Conservation (phyloP, 306 rosid species). For the Lathyrus tuberosus region DNA sequence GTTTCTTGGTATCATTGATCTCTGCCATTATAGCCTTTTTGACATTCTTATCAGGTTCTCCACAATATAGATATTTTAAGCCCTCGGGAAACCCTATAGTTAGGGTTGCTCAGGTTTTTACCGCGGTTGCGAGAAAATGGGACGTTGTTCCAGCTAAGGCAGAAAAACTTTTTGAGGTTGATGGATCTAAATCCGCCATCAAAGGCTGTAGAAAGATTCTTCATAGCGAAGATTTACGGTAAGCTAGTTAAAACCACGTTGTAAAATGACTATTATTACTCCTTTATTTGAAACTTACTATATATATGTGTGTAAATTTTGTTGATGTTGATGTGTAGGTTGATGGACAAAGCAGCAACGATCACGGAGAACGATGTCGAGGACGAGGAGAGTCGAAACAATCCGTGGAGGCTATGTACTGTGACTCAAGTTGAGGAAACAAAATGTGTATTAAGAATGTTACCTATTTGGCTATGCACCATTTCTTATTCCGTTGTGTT, state of each 20-base stretch:
- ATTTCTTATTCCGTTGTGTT: slow-evolving; percentile 64
- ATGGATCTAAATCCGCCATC: slow-evolving; percentile 57
- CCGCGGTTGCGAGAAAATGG: slow-evolving; percentile 49
- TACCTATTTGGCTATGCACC: slow-evolving; percentile 71
- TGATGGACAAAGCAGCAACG: slow-evolving; percentile 72
- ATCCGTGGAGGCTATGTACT: slow-evolving; percentile 68
- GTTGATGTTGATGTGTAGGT: slow-evolving; percentile 38
- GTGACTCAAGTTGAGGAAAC: slow-evolving; percentile 74
- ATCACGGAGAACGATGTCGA: slow-evolving; percentile 48
- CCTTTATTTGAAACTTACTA: neutral
- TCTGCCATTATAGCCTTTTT: slow-evolving; percentile 57
- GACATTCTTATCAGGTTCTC: slow-evolving; percentile 49
- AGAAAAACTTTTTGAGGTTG: slow-evolving; percentile 52
- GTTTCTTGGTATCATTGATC: slow-evolving; percentile 51
- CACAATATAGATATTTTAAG: slow-evolving; percentile 50
- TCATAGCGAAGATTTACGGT: slow-evolving; percentile 52
- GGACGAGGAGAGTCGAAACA: slow-evolving; percentile 29
- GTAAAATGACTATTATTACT: neutral
- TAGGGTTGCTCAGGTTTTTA: slow-evolving; percentile 62
- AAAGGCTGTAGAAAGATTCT: slow-evolving; percentile 65
- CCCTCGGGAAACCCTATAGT: slow-evolving; percentile 63
- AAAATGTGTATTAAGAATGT: slow-evolving; percentile 60
- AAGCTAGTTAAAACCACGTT: slow-evolving; percentile 36
- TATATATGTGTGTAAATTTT: neutral
- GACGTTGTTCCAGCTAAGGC: slow-evolving; percentile 35